phyloP scores from a whole-genome alignment of 164 flowering plant species.

The Tinospora cordifolia region DNA sequence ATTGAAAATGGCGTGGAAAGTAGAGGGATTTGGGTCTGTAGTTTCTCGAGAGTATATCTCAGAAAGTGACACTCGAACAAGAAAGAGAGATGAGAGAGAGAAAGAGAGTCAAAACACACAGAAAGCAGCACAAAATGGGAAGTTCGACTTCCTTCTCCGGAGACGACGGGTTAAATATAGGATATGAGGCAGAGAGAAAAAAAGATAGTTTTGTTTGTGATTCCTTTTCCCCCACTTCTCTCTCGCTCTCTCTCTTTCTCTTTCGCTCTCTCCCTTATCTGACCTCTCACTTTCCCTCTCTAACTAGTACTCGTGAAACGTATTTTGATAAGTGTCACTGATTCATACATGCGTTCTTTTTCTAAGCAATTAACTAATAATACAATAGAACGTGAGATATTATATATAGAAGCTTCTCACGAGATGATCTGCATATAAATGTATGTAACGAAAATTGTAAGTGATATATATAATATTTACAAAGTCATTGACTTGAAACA shows the following conservation, averaged over 20 bases:
- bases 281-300: not conserved
- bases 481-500: slow-evolving; percentile 42
- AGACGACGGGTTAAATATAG: slow-evolving; percentile 52
- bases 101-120: not conserved
- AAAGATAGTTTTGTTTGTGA: slow-evolving; percentile 22
- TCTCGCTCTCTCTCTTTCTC: slow-evolving; percentile 27
- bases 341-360: not conserved
- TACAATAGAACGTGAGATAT: slow-evolving; percentile 6
- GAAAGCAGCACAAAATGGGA: slow-evolving; percentile 18
- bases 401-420: slow-evolving; percentile 3
- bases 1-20: slow-evolving; percentile 26
- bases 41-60: slow-evolving; percentile 48
- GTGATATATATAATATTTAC: not conserved
- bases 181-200: slow-evolving; percentile 8
- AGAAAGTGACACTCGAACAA: slow-evolving; percentile 58
- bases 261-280: slow-evolving; percentile 17
- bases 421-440: not conserved
- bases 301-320: not conserved
- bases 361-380: not conserved
- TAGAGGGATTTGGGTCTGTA: slow-evolving; percentile 26
- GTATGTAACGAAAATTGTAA: not conserved
- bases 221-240: slow-evolving; percentile 63
- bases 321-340: not conserved
- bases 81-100: slow-evolving; percentile 8
- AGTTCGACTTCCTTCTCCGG: slow-evolving; percentile 46